Evolutionary conservation across 257 asterid species (phyloP).

Genomic region (Voacanga thouarsii): DNA sequence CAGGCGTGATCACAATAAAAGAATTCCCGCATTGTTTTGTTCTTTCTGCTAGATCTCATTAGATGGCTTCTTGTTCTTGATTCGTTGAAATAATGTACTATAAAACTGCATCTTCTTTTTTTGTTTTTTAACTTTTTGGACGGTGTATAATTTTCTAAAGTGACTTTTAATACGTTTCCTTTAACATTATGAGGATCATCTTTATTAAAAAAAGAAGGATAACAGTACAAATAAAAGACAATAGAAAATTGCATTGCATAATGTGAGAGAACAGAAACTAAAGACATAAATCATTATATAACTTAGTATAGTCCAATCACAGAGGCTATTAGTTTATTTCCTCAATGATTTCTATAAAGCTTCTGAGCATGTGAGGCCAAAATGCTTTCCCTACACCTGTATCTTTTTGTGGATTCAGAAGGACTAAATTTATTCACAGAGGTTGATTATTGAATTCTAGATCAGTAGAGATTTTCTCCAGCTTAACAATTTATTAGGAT

Average conservation of each 20-base stretch:
- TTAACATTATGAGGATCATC: neutral
- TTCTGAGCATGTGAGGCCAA: constrained; percentile 25
- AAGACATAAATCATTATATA: neutral
- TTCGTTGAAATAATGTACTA: neutral
- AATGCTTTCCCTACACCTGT: constrained; percentile 8
- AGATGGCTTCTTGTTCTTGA: neutral
- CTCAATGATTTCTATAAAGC: constrained; percentile 12
- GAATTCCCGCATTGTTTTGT: no score
- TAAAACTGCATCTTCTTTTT: no score
- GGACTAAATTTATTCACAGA: constrained; percentile 1
- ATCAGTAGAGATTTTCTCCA: constrained; percentile 2
- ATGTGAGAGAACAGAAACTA: neutral
- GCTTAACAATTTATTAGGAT: constrained; percentile 1
- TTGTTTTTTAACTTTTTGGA: no score
- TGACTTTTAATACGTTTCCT: neutral
- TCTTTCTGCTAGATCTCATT: neutral
- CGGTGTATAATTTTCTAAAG: neutral
- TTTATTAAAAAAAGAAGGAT: neutral
- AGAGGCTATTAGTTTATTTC: neutral
- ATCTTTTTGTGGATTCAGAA: neutral
- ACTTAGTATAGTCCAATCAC: neutral
- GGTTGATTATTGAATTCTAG: neutral
- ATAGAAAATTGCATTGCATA: neutral
- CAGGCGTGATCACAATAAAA: no score
- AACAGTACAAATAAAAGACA: neutral